phyloP scores from a whole-genome alignment of 176 grass and related monocot species.

The Urochloa ruziziensis region DNA sequence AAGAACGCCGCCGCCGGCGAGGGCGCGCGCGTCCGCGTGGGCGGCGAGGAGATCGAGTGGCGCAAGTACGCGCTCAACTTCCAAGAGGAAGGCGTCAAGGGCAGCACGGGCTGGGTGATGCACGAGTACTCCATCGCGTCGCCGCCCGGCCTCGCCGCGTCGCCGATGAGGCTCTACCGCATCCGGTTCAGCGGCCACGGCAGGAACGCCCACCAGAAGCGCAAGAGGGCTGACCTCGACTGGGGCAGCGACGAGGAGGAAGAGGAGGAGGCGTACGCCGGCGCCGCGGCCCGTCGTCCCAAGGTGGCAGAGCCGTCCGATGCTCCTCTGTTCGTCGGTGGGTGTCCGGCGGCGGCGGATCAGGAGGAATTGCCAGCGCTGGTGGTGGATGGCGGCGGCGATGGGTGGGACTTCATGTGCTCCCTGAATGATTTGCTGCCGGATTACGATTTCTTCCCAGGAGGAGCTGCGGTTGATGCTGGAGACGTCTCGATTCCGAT shows the following conservation, averaged over 20 bases:
- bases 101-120: constrained; percentile 22
- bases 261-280: not conserved
- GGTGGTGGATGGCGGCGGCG: not conserved
- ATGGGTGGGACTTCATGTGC: not conserved
- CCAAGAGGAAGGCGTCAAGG: not conserved
- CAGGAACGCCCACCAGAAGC: not conserved
- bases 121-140: constrained; percentile 1
- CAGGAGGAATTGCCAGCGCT: not conserved
- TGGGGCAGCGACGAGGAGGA: too few species aligned
- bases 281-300: not conserved
- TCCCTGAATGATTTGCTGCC: not conserved
- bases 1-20: not conserved
- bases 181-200: constrained; percentile 1
- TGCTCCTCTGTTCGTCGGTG: too few species aligned
- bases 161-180: not conserved
- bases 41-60: not conserved
- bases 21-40: not conserved
- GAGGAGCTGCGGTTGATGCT: not conserved
- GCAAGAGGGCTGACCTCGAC: not conserved
- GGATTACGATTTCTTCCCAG: not conserved
- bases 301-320: not conserved
- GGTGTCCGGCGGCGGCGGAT: too few species aligned
- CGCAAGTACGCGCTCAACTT: not conserved
- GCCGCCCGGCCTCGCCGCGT: not conserved
- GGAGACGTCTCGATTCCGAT: not conserved